phyloP scores from a whole-genome alignment of 129 eudicot genomes.

The Pittosporum tobira region DNA sequence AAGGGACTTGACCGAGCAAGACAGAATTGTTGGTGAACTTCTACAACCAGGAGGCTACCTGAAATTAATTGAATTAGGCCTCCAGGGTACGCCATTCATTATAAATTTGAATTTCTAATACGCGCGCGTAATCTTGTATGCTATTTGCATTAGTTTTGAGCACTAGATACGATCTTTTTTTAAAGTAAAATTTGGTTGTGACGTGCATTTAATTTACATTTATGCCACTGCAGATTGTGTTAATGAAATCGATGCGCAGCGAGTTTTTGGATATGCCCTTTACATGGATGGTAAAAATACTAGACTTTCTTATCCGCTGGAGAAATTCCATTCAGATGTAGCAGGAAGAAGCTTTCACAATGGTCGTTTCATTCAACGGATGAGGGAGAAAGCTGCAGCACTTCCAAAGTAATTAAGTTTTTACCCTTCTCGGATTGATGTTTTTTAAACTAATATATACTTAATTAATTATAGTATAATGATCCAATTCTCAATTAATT shows the following conservation, averaged over 20 bases:
- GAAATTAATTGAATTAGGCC: constrained; percentile 8
- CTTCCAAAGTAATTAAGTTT: constrained; percentile 28
- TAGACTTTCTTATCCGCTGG: constrained; percentile 19
- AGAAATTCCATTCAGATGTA: constrained; percentile 25
- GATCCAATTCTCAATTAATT: no score
- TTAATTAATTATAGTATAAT: no score
- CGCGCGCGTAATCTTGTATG: no score
- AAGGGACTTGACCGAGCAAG: constrained; percentile 10
- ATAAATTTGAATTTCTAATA: no score
- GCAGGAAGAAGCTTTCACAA: constrained; percentile 28
- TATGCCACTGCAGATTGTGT: constrained; percentile 24
- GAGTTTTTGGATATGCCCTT: constrained; percentile 26
- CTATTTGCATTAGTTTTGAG: no score
- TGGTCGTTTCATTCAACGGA: constrained; percentile 22
- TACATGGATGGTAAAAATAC: constrained; percentile 22
- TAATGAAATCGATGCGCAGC: constrained; percentile 25
- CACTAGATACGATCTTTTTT: no score
- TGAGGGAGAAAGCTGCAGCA: constrained; percentile 22
- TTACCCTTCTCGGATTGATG: no score
- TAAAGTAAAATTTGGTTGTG: no score
- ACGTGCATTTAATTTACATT: no score
- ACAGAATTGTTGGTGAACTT: constrained; percentile 13
- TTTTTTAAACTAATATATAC: no score
- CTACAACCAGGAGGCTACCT: constrained; percentile 12
- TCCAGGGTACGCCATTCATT: no score